A percentile compares a stretch with the other conserved stretches of the same genome.
Evolutionary conservation across 1,284 basidiomycete species (phyloP).

Genomic region (Melampsora americana): DNA sequence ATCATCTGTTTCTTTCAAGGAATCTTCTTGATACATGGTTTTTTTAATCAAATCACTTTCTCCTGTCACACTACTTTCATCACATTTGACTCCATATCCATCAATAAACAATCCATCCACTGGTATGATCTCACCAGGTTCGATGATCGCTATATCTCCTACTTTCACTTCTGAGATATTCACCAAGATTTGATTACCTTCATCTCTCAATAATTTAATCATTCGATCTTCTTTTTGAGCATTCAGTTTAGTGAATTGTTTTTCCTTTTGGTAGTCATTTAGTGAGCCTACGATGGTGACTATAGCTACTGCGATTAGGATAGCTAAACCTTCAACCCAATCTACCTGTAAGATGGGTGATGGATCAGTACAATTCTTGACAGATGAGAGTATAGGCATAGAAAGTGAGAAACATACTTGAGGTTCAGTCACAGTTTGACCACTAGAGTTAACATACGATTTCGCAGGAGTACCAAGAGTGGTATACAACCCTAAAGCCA

Average conservation of each 20-base stretch:
- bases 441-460: constrained; percentile 56
- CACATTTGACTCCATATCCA: constrained; percentile 45
- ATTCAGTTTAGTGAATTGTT: constrained; percentile 47
- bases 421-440: constrained; percentile 25
- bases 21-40: constrained; percentile 17
- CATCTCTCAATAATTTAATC: constrained; percentile 46
- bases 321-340: constrained; percentile 98
- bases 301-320: constrained; percentile 68
- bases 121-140: constrained; percentile 45
- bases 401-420: constrained; percentile 5
- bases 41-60: constrained; percentile 47
- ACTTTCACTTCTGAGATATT: constrained; percentile 44
- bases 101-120: constrained; percentile 45
- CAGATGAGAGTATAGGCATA: neutral
- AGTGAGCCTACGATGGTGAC: constrained; percentile 47
- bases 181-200: constrained; percentile 45
- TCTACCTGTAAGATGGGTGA: constrained; percentile 59
- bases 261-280: constrained; percentile 47
- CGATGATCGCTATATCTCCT: constrained; percentile 45
- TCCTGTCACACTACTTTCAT: constrained; percentile 47
- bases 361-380: neutral
- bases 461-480: constrained; percentile 73
- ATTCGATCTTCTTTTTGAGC: constrained; percentile 46
- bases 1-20: constrained; percentile 38
- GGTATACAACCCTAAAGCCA: constrained; percentile 90